Base-by-base conservation (phyloP, 306 rosid genomes). In the Quercus alba region DNA sequence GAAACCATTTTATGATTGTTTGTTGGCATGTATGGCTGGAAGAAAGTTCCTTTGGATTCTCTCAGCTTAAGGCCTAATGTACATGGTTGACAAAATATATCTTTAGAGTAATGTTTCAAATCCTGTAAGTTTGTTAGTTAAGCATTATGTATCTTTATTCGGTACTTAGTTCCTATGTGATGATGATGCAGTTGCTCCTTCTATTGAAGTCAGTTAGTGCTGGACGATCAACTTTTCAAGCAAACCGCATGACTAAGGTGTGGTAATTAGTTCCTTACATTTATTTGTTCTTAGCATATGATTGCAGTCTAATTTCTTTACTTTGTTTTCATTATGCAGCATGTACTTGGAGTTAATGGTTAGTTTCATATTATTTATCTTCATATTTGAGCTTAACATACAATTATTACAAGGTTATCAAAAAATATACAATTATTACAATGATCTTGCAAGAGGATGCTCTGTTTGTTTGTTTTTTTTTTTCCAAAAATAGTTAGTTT, bases 271-370 rank as follows among this genome's bases (percentile, higher is more conserved):
- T 67, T 79, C 23, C 61, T 57, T 28, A 19, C 17, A 7, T 62
- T 72, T 73, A 5, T 68, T 69, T 23, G 17, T 75, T 64, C 61
- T 46, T 63, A 25, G 66, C 31, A 20, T 59, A 59, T 59, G 30
- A 33, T 51, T 52, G 25, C 52, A 23, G 18, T 38, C 77, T 88
- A 26, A 79, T n/a, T 69, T 49, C 70, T 28, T 46, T 61, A 5
- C n/a, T 75, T 56, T 78, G 5, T 51, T 73, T 81, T 33, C 3
- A 56, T 26, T 77, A n/a, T 88, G 87, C 91, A 90, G 94, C 87
- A 74, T 66, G 7, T 86, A 72, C 80, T 73, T 57, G 80, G 81
- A 88, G 85, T 66, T 41, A 62, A 82, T 66, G 94, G 92, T 90
- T 80, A 77, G 91, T 83, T 58, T 44, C 49, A 25, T 74, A 26